Percentiles rank a stretch among this genome's conserved stretches.
These are phyloP conservation scores for Hypoxylon rickii DNA, from an alignment of 495 filamentous ascomycete species.

Conservation along the genomic window DNA sequence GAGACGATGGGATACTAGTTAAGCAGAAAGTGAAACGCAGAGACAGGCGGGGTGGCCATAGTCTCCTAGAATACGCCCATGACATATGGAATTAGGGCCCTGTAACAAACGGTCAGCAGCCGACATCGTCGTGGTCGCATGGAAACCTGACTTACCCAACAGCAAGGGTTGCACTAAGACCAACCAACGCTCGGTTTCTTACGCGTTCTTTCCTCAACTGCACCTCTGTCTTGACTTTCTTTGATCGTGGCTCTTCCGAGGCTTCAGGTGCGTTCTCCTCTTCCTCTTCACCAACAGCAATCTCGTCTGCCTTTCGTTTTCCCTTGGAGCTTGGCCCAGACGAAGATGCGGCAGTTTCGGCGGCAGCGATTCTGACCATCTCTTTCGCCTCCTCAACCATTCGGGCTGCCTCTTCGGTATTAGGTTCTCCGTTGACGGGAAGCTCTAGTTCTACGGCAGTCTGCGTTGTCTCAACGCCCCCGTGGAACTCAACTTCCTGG, in stretches of 20 bases:
- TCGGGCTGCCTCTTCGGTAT: conserved; percentile 72
- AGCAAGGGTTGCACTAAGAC: conserved; percentile 80
- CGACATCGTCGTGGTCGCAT: conserved; percentile 8
- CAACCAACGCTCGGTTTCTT: conserved; percentile 79
- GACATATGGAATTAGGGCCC: conserved; percentile 62
- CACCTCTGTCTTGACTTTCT: conserved; percentile 74
- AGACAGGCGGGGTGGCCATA: background rate
- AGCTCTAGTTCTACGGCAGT: conserved; percentile 82
- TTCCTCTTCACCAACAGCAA: conserved; percentile 50
- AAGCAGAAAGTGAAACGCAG: conserved; percentile 14
- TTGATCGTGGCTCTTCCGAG: conserved; percentile 62
- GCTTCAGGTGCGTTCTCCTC: conserved; percentile 50
- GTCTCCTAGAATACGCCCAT: conserved; percentile 47
- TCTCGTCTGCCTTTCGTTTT: conserved; percentile 86
- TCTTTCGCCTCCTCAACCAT: conserved; percentile 86
- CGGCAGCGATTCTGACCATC: conserved; percentile 83
- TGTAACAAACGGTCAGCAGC: conserved; percentile 39
- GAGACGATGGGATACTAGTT: conserved; percentile 19
- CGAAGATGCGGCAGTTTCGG: conserved; percentile 52
- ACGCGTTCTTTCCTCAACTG: conserved; percentile 83
- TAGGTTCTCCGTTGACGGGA: conserved; percentile 64
- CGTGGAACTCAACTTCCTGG: conserved; percentile 66
- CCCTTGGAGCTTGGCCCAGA: conserved; percentile 52
- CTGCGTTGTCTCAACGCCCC: conserved; percentile 66
- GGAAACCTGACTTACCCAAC: conserved; percentile 73